phyloP scores from a whole-genome alignment of 495 filamentous ascomycete species.

The Podospora australis region DNA sequence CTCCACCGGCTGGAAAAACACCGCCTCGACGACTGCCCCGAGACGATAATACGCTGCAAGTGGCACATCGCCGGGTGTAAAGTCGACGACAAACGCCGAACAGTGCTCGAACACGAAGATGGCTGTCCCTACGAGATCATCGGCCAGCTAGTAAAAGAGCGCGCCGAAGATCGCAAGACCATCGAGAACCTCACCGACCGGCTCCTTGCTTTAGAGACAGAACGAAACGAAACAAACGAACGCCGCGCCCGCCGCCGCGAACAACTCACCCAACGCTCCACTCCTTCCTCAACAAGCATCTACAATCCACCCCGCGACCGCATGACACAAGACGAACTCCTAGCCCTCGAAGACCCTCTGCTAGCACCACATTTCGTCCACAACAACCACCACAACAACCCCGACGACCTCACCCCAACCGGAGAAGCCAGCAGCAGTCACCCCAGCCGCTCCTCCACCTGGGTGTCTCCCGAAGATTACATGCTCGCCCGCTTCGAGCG shows the following conservation, averaged over 20 bases:
- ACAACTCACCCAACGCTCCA: not conserved
- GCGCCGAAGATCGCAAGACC: slow-evolving; percentile 20
- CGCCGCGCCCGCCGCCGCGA: slow-evolving; percentile 1
- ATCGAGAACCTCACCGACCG: slow-evolving; percentile 22
- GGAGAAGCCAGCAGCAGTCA: slow-evolving; percentile 2
- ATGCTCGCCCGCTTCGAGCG: slow-evolving; percentile 44
- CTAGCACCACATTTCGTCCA: no score
- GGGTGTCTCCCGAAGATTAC: slow-evolving; percentile 23
- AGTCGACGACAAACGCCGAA: slow-evolving; percentile 23
- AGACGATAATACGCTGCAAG: slow-evolving; percentile 34
- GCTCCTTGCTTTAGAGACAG: slow-evolving; percentile 10
- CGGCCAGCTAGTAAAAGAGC: slow-evolving; percentile 14
- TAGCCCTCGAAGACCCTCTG: no score
- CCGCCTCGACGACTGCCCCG: slow-evolving; percentile 32
- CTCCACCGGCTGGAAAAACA: slow-evolving; percentile 38
- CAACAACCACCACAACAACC: not conserved
- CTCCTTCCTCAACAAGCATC: slow-evolving; percentile 1
- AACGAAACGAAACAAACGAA: not conserved
- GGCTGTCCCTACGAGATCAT: slow-evolving; percentile 25
- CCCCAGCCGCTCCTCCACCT: not conserved
- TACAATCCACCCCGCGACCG: no score
- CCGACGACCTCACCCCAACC: slow-evolving; percentile 4
- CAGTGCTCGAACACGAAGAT: slow-evolving; percentile 25
- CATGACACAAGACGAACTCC: no score
- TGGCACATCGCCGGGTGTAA: slow-evolving; percentile 38